Conservation (phyloP, 106 monocot species). For the Triglochin maritima region DNA sequence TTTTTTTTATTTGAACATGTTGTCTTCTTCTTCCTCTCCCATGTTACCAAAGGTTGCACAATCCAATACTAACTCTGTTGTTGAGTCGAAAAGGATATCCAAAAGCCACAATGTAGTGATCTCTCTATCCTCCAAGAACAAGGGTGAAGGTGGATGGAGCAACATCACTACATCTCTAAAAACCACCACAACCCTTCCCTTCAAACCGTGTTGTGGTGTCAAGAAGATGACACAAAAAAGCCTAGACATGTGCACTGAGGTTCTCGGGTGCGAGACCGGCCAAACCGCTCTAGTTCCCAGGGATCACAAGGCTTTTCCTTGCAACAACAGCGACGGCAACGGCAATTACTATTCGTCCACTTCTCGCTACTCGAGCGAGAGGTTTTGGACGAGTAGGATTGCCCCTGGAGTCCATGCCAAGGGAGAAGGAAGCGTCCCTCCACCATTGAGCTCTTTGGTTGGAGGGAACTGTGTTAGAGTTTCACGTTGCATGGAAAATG, state of each 20-base stretch:
- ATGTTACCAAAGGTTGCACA: no score
- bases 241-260: slow-evolving; percentile 1
- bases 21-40: no score
- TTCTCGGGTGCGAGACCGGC: neutral
- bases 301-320: neutral
- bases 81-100: no score
- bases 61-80: no score
- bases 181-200: neutral
- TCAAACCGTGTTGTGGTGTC: neutral
- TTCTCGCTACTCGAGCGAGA: neutral
- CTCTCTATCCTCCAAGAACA: no score
- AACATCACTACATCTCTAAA: neutral
- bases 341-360: neutral
- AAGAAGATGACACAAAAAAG: neutral
- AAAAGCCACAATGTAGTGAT: no score
- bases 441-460: neutral
- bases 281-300: neutral
- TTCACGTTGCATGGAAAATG: neutral
- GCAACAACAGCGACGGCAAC: neutral
- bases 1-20: no score
- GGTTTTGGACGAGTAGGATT: neutral
- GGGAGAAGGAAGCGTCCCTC: neutral
- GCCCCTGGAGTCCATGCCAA: no score
- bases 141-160: neutral
- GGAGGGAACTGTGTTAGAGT: neutral